phyloP scores from a whole-genome alignment of 2,329 filamentous ascomycete genomes.

The Calonectria fujianensis region DNA sequence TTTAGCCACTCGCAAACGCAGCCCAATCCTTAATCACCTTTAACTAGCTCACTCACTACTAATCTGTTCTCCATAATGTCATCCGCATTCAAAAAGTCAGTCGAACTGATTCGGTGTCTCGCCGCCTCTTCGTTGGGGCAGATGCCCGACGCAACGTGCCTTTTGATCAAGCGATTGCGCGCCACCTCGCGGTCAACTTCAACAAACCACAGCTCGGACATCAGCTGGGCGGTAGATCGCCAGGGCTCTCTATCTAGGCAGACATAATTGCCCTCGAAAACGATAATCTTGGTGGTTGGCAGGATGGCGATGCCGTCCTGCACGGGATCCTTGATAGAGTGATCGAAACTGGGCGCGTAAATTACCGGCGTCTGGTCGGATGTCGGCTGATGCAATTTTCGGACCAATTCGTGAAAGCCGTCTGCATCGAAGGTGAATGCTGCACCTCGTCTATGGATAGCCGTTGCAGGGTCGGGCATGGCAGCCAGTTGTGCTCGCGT shows the following conservation, averaged over 20 bases:
- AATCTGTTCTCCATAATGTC: conserved; percentile 27
- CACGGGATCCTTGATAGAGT: conserved; percentile 11
- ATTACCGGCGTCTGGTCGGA: neutral
- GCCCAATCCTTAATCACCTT: neutral
- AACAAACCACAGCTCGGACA: conserved; percentile 31
- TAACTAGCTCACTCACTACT: neutral
- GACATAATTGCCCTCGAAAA: conserved; percentile 21
- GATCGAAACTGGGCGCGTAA: conserved; percentile 8
- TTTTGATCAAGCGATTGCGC: neutral
- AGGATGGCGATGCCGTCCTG: neutral
- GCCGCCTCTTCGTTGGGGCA: conserved; percentile 13
- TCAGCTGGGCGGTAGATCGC: conserved; percentile 17
- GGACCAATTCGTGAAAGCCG: neutral
- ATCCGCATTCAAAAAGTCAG: conserved; percentile 32
- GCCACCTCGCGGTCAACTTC: conserved; percentile 4
- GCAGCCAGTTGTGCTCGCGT: conserved; percentile 16
- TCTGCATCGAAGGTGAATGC: conserved; percentile 27
- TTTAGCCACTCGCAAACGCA: neutral
- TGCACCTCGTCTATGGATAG: conserved; percentile 32
- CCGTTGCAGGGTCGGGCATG: conserved; percentile 11
- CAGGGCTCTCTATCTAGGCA: conserved; percentile 19
- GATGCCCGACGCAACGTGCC: conserved; percentile 10
- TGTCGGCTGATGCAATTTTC: neutral
- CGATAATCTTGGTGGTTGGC: neutral
- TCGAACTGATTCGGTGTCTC: conserved; percentile 16